Percentiles rank a stretch among this genome's conserved stretches.
phyloP scores from a whole-genome alignment of 2,329 filamentous ascomycete species.

The Fonsecaea pugnacius region DNA sequence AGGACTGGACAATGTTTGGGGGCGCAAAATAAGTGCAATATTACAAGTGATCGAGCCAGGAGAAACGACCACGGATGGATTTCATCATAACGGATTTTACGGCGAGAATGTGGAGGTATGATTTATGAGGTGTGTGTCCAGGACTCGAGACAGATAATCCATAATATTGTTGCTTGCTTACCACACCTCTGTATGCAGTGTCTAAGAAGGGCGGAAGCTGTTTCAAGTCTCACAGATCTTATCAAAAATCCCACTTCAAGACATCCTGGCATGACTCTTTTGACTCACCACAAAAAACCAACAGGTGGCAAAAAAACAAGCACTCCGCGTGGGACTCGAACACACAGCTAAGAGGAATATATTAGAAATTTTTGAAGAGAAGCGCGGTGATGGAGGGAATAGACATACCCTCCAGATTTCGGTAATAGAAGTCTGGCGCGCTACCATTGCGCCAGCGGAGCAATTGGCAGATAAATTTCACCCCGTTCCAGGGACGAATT shows the following conservation, averaged over 20 bases:
- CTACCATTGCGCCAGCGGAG: constrained; percentile 30
- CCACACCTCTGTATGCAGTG: background rate
- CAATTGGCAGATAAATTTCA: constrained; percentile 3
- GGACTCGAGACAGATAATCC: background rate
- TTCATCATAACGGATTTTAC: background rate
- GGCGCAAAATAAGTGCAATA: background rate
- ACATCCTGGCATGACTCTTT: background rate
- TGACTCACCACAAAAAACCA: too few relatives aligned
- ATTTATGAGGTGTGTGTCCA: background rate
- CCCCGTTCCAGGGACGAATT: constrained; percentile 1
- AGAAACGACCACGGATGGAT: background rate
- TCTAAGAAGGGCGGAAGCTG: too few relatives aligned
- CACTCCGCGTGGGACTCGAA: constrained; percentile 29
- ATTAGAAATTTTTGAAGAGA: background rate
- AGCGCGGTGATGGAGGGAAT: constrained; percentile 9
- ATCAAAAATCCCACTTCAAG: too few relatives aligned
- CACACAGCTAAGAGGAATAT: constrained; percentile 15
- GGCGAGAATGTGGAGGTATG: background rate
- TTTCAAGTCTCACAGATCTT: background rate
- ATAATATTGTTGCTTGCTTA: background rate
- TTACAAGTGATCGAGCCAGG: background rate
- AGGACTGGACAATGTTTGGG: background rate
- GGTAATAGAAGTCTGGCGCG: constrained; percentile 27
- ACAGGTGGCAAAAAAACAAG: background rate
- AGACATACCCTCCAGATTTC: constrained; percentile 20